Evolutionary conservation across 2,329 filamentous ascomycete genomes (phyloP).

Genomic region (Diaporthe batatas): DNA sequence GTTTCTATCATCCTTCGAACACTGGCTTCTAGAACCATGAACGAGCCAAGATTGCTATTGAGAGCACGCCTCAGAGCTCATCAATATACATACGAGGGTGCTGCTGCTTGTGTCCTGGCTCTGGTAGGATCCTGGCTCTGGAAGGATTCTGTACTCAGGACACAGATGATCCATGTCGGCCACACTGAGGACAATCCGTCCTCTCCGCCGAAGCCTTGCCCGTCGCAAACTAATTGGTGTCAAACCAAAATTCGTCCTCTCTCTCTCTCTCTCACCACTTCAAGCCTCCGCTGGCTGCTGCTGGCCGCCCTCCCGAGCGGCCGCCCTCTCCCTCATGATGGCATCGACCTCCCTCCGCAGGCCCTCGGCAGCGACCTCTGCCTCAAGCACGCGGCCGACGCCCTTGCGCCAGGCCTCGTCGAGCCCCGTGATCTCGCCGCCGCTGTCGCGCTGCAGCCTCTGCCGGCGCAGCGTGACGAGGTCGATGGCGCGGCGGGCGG

Average conservation of each 20-base stretch:
- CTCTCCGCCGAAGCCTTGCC: neutral
- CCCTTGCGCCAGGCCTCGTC: conserved; percentile 85
- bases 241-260: neutral
- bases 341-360: conserved; percentile 77
- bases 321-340: conserved; percentile 61
- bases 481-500: conserved; percentile 77
- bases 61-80: too few species aligned
- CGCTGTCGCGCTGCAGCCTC: conserved; percentile 76
- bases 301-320: neutral
- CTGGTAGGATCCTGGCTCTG: neutral
- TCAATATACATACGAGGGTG: too few species aligned
- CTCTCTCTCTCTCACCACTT: neutral
- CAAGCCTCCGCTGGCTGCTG: conserved; percentile 11
- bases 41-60: neutral
- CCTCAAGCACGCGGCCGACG: conserved; percentile 85
- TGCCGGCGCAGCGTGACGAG: conserved; percentile 78
- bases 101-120: neutral
- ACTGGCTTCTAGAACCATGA: neutral
- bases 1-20: neutral
- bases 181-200: neutral
- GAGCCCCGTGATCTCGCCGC: conserved; percentile 76
- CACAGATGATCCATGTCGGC: neutral
- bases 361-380: conserved; percentile 84
- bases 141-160: neutral
- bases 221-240: neutral